Evolutionary conservation across 176 grass and related monocot species (phyloP), one percentile per base, ranked within the genome.

Genomic region (Avena insularis): DNA sequence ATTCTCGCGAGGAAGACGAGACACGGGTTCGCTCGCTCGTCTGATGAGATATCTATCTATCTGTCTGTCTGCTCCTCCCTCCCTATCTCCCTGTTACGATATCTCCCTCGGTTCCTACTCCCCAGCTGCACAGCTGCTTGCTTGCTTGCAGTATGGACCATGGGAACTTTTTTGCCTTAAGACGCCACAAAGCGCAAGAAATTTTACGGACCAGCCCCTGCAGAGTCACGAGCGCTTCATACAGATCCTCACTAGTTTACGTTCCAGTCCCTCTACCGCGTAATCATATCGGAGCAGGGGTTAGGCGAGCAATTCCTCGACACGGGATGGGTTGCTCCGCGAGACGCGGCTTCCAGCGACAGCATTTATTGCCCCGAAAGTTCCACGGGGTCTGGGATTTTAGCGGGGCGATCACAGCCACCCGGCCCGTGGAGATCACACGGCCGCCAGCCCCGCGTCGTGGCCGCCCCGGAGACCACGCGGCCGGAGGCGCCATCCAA

Each of bases 401-500:
- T 87, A 83, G 79, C 78, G 55, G 49, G 2, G 13, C 59, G 1
- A 59, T 45, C 43, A 0, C 36, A 9, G 59, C 89, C 89, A 88
- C 91, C 60, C n/a, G 29, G 33, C 5, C 4, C 9, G 0, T 0
- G 0, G 20, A 3, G 77, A 90, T 87, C 87, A 4, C 62, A 87
- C 89, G 86, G 77, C 15, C 0, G 3, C 0, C 0, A 33, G 1
- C 0, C 0, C 12, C 1, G 0, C 78, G 9, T 62, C 91, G 95
- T 93, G 90, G 89, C 80, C 43, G 59, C 45, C 8, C 27, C 13
- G 29, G 61, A 65, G 83, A 89, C 93, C 95, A 85, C 78, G 82
- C 72, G 84, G 33, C 11, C 33, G 65, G 27, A 45, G 81, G 51
- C 33, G 86, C 71, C 83, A 95, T 90, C 95, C 82, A 87, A 83